These are phyloP conservation scores for Dunaliella primolecta DNA, from an alignment of 139 green algal species.

Conservation along the genomic window DNA sequence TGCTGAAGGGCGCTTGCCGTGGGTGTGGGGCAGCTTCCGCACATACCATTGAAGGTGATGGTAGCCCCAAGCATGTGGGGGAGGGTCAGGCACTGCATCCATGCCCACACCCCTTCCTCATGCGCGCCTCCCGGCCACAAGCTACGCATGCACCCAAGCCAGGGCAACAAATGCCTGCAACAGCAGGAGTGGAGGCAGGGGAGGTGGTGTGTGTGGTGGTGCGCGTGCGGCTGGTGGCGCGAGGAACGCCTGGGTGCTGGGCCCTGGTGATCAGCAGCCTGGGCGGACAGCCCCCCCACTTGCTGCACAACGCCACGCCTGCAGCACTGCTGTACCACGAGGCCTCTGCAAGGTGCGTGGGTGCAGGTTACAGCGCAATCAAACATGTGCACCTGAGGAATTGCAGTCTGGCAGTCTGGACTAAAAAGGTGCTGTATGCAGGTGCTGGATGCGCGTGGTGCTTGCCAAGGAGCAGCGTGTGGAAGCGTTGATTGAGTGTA, in stretches of 20 bases:
- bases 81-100: not conserved
- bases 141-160: not conserved
- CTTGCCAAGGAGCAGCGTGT: too few species aligned
- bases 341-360: not conserved
- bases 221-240: conserved; percentile 2
- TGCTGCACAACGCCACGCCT: conserved; percentile 14
- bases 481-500: too few species aligned
- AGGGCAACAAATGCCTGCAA: not conserved
- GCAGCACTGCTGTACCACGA: not conserved
- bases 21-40: not conserved
- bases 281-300: not conserved
- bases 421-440: not conserved
- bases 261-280: not conserved
- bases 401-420: not conserved
- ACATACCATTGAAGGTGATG: not conserved
- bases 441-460: too few species aligned
- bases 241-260: conserved; percentile 2
- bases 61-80: not conserved
- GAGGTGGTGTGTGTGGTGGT: not conserved
- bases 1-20: not conserved
- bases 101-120: not conserved
- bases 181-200: not conserved
- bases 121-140: not conserved
- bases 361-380: not conserved
- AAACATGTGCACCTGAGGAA: too few species aligned